Evolutionary conservation across 2,329 filamentous ascomycete genomes (phyloP).

Genomic region (Cytospora piceicola): DNA sequence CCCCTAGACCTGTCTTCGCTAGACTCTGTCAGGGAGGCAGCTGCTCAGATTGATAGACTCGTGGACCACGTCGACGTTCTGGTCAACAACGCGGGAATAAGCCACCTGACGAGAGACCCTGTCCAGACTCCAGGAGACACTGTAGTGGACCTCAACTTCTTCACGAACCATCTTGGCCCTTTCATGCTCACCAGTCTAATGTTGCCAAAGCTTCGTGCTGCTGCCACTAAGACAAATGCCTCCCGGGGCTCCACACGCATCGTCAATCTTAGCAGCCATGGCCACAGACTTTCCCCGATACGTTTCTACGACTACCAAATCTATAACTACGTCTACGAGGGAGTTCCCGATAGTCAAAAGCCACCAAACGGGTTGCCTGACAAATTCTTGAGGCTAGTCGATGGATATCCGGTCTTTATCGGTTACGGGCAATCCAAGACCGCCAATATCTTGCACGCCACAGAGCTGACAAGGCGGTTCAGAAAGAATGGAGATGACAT

Average conservation of each 20-base stretch:
- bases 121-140: conserved; percentile 28
- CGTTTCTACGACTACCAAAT: conserved; percentile 49
- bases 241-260: conserved; percentile 40
- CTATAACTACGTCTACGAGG: conserved; percentile 43
- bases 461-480: conserved; percentile 41
- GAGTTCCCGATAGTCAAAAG: conserved; percentile 33
- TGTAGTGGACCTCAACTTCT: conserved; percentile 43
- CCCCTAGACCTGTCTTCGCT: conserved; percentile 45
- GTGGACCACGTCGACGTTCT: conserved; percentile 41
- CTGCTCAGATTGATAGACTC: conserved; percentile 38
- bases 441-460: conserved; percentile 49
- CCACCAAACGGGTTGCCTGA: conserved; percentile 21
- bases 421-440: conserved; percentile 54
- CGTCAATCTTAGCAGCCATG: conserved; percentile 47
- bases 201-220: conserved; percentile 45
- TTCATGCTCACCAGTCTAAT: conserved; percentile 53
- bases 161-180: conserved; percentile 53
- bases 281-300: conserved; percentile 44
- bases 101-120: conserved; percentile 10
- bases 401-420: conserved; percentile 40
- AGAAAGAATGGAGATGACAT: conserved; percentile 32
- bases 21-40: conserved; percentile 42
- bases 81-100: conserved; percentile 29
- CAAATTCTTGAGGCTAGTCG: conserved; percentile 6
- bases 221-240: conserved; percentile 34